phyloP scores from a whole-genome alignment of 805 yeast genomes.

The Cyberlindnera sargentensis region DNA sequence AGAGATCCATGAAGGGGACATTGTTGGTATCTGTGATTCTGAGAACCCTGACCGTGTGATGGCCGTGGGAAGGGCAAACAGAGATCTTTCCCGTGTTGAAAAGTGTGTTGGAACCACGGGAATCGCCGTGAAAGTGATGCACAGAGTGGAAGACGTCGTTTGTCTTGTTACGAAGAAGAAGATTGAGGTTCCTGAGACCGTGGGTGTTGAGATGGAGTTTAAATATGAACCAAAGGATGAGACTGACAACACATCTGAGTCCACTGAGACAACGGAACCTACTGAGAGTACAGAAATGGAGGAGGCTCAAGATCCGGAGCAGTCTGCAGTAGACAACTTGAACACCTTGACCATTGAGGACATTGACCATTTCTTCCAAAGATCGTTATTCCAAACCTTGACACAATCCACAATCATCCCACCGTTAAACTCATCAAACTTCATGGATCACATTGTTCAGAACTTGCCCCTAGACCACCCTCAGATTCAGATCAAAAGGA shows the following conservation, averaged over 20 bases:
- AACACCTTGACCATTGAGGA: constrained; percentile 45
- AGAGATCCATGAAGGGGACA: constrained; percentile 38
- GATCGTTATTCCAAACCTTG: constrained; percentile 66
- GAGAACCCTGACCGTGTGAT: constrained; percentile 53
- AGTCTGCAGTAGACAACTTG: constrained; percentile 7
- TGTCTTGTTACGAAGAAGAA: constrained; percentile 41
- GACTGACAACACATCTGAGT: constrained; percentile 6
- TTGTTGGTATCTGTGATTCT: constrained; percentile 67
- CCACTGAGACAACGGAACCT: constrained; percentile 1
- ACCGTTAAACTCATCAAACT: constrained; percentile 69
- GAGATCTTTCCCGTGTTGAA: constrained; percentile 38
- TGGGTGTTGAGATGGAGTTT: constrained; percentile 21
- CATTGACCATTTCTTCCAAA: constrained; percentile 64
- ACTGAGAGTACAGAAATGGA: neutral
- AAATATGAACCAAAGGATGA: constrained; percentile 13
- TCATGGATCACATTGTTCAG: constrained; percentile 61
- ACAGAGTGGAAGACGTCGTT: constrained; percentile 60
- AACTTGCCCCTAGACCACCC: constrained; percentile 67
- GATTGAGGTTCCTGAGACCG: constrained; percentile 35
- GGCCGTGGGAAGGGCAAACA: constrained; percentile 63
- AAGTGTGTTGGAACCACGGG: constrained; percentile 63
- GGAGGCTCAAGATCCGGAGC: constrained; percentile 9
- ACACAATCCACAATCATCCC: constrained; percentile 34
- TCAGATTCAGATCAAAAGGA: constrained; percentile 59
- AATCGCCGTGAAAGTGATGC: constrained; percentile 70